Evolutionary conservation across 768 basidiomycete genomes (phyloP).

Genomic region (Dacryopinax primogenitus): DNA sequence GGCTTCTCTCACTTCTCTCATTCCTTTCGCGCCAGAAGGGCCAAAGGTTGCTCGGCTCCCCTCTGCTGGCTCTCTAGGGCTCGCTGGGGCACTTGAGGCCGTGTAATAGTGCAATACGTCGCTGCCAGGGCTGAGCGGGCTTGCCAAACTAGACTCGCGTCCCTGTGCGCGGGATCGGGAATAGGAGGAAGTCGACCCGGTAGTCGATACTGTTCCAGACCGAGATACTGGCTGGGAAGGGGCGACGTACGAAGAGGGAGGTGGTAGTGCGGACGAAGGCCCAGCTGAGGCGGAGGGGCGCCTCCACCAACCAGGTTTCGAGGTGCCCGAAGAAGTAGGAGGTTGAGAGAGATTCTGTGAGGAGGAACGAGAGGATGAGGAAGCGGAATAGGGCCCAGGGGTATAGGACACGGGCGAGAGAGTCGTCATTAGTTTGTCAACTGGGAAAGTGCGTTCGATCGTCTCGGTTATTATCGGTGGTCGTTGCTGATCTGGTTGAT

Average conservation of each 20-base stretch:
- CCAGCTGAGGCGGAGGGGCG: neutral
- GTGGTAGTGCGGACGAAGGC: no score
- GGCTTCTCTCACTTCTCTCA: neutral
- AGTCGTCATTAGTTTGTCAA: neutral
- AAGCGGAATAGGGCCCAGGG: neutral
- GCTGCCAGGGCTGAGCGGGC: neutral
- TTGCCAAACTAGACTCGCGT: no score
- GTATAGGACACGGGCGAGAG: conserved; percentile 1
- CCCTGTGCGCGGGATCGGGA: no score
- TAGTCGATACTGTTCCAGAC: no score
- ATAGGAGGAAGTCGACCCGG: no score
- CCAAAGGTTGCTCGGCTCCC: neutral
- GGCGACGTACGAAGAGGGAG: no score
- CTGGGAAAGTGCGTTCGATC: neutral
- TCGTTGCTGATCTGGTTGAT: no score
- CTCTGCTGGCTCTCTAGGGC: neutral
- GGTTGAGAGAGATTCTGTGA: neutral
- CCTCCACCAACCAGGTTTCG: neutral
- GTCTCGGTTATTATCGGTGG: no score
- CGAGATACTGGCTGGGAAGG: no score
- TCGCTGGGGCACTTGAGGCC: conserved; percentile 64
- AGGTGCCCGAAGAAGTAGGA: neutral
- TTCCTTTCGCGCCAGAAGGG: neutral
- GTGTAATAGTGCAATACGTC: conserved; percentile 58
- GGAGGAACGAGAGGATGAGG: neutral